Evolutionary conservation across 2,329 filamentous ascomycete genomes (phyloP), one percentile per base, ranked within the genome.

Genomic region (Ophiosphaerella narmari): DNA sequence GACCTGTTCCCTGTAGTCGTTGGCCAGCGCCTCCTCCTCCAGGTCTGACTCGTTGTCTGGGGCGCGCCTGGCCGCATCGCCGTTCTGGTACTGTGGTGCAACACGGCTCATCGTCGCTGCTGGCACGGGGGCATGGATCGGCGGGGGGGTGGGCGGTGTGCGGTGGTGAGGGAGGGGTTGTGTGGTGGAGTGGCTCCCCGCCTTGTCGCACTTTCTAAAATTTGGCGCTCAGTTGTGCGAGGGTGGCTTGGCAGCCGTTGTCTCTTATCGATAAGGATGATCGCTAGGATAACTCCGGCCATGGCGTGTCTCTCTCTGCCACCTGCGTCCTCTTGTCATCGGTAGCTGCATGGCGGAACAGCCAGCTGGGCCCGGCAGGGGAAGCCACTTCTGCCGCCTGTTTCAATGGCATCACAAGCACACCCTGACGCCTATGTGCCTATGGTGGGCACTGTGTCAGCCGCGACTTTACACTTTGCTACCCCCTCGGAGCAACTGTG

Each of bases 1-100:
- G 65, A 96, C 90, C 77, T 97, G 93, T 80, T 97, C 69, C 74
- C 87, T 88, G 84, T 97, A 97, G 78, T 97, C 91, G 77, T 91
- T 91, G 68, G 91, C 94, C 63, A 99, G 85, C 67, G 89, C 89
- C 79, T 97, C 94, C 82, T 97, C 93, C 79, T 97, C 92, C 61
- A 90, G 89, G 75, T 97, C 94, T 72, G 91, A 96, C 74, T 95
- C 91, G 76, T 93, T 89, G 67, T 86, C 86, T 59, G 77, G 67
- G 33, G 62, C 58, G 51, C 70, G 70, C 40, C 57, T 43, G 43
- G 59, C 67, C 50, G 73, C 65, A 50, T 73, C 70, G 62, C 71
- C 71, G 55, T 78, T 74, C 59, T 76, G 74, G 59, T 73, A 75
- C 49, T 62, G 58, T 59, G 56, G 55, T 47, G 54, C 45, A 39